These are phyloP conservation scores for Sphaerulina populicola DNA, from an alignment of 2,329 filamentous ascomycete genomes.

Conservation along the genomic window DNA sequence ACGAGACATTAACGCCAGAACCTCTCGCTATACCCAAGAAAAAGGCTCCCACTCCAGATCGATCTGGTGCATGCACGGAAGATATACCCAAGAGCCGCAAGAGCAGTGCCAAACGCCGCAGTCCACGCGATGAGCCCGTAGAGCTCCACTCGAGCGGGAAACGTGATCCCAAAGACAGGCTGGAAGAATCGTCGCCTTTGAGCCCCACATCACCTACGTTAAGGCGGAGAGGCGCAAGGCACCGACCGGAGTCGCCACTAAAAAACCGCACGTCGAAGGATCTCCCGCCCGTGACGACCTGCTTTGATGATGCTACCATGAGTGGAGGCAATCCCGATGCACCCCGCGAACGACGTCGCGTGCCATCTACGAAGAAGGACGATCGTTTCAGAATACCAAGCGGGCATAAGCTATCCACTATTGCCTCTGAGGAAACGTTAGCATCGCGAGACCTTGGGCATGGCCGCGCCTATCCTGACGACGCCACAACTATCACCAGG, in stretches of 20 bases:
- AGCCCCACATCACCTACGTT: conserved; percentile 26
- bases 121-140: conserved; percentile 19
- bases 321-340: conserved; percentile 15
- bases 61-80: conserved; percentile 9
- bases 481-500: conserved; percentile 22
- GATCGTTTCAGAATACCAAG: conserved; percentile 33
- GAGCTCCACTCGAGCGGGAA: conserved; percentile 12
- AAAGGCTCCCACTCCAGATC: conserved; percentile 15
- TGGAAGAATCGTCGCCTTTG: not conserved
- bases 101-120: conserved; percentile 19
- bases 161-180: conserved; percentile 5
- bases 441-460: conserved; percentile 20
- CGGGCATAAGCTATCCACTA: conserved; percentile 52
- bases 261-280: conserved; percentile 28
- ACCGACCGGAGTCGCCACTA: conserved; percentile 36
- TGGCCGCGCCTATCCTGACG: conserved; percentile 28
- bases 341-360: conserved; percentile 8
- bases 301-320: conserved; percentile 14
- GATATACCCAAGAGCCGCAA: conserved; percentile 11
- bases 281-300: conserved; percentile 3
- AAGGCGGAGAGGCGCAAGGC: conserved; percentile 31
- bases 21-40: conserved; percentile 24
- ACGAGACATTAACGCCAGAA: conserved; percentile 32
- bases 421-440: conserved; percentile 50
- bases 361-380: conserved; percentile 10